A percentile compares a stretch with the other conserved stretches of the same genome.
Conservation (phyloP, 2,329 filamentous ascomycete genomes). For the Microcyclosporella mali region DNA sequence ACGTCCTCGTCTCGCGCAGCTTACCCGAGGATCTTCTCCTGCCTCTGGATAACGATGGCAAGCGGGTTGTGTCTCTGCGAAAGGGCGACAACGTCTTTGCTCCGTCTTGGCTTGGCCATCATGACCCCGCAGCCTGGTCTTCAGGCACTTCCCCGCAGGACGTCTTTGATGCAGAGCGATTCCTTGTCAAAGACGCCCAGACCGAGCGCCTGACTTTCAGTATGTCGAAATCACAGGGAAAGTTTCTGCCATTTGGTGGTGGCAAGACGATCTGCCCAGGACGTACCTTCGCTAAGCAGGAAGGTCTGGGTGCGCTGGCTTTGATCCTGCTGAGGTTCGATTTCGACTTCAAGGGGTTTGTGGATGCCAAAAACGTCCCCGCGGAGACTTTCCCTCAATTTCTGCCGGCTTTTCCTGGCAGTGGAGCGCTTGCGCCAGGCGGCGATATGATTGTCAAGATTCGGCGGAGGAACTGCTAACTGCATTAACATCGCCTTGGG, state of each 20-base stretch:
- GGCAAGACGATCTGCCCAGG: slow-evolving; percentile 26
- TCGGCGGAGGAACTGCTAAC: slow-evolving; percentile 2
- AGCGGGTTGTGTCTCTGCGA: slow-evolving; percentile 16
- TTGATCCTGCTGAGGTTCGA: slow-evolving; percentile 25
- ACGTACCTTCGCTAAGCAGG: slow-evolving; percentile 28
- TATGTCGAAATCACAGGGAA: slow-evolving; percentile 24
- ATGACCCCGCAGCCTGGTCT: slow-evolving; percentile 23
- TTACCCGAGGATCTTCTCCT: slow-evolving; percentile 24
- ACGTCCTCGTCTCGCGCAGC: slow-evolving; percentile 28
- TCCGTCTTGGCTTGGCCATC: slow-evolving; percentile 27
- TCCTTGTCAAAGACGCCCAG: slow-evolving; percentile 22
- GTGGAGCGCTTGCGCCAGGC: slow-evolving; percentile 21
- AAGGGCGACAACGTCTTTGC: slow-evolving; percentile 28
- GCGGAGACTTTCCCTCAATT: slow-evolving; percentile 19
- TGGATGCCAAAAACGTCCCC: slow-evolving; percentile 19
- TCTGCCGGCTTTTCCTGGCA: slow-evolving; percentile 19
- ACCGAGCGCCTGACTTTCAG: slow-evolving; percentile 23
- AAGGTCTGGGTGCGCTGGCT: slow-evolving; percentile 23
- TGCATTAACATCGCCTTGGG: neutral
- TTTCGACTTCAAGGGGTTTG: slow-evolving; percentile 22
- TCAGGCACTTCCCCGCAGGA: slow-evolving; percentile 10
- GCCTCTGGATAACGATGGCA: slow-evolving; percentile 25
- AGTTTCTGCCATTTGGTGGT: slow-evolving; percentile 31
- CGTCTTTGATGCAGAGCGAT: slow-evolving; percentile 27
- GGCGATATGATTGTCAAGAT: slow-evolving; percentile 25